A percentile compares a stretch with the other conserved stretches of the same genome.
These are phyloP conservation scores for Corinectria fuckeliana DNA, from an alignment of 2,329 filamentous ascomycete species.

Conservation along the genomic window DNA sequence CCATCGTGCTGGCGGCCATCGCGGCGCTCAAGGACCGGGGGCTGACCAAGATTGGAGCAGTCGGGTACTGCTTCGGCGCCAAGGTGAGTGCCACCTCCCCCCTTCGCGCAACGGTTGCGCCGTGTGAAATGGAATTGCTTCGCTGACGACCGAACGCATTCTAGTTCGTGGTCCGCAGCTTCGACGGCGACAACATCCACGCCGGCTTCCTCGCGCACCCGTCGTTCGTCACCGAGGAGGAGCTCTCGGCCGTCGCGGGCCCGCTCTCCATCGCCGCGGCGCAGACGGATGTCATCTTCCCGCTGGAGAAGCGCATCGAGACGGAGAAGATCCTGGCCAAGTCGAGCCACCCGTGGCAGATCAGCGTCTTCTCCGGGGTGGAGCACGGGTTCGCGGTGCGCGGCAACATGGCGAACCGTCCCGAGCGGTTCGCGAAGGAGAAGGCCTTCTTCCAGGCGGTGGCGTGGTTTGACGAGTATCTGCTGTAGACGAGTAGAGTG, in stretches of 20 bases:
- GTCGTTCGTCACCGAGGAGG: constrained; percentile 63
- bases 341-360: constrained; percentile 66
- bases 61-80: constrained; percentile 72
- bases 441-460: constrained; percentile 79
- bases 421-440: constrained; percentile 75
- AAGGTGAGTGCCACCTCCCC: constrained; percentile 59
- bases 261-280: constrained; percentile 69
- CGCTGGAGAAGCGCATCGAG: constrained; percentile 58
- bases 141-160: background rate
- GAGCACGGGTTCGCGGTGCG: constrained; percentile 78
- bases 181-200: constrained; percentile 59
- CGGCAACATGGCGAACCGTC: constrained; percentile 59
- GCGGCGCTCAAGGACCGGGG: constrained; percentile 62
- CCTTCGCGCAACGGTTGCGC: too few relatives aligned
- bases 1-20: constrained; percentile 48
- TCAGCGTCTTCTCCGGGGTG: constrained; percentile 72
- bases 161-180: constrained; percentile 73
- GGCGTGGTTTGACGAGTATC: constrained; percentile 71
- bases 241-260: constrained; percentile 62
- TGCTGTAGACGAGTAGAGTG: constrained; percentile 18
- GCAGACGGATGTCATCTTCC: constrained; percentile 66
- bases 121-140: too few relatives aligned
- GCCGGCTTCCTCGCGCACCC: constrained; percentile 71
- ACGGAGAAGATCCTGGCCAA: constrained; percentile 65
- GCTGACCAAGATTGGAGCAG: constrained; percentile 59